Evolutionary conservation across 331 rosid genomes (phyloP).

Genomic region (Prunus yedoensis): DNA sequence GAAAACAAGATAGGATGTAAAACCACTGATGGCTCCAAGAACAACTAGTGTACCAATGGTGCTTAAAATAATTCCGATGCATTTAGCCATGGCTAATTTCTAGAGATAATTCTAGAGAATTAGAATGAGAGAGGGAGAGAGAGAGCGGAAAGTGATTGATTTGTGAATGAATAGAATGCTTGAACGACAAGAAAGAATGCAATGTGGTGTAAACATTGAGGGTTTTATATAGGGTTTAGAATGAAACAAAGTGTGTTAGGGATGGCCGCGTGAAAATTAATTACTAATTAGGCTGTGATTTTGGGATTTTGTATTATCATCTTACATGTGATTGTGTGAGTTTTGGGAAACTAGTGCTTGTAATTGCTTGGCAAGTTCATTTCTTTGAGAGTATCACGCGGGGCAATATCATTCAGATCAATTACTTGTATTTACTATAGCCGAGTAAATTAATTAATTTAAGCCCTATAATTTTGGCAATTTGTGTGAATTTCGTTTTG

Average conservation of each 20-base stretch:
- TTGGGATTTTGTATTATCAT: not conserved
- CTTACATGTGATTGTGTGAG: not conserved
- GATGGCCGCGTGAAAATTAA: not conserved
- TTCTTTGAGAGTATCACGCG: too few species aligned
- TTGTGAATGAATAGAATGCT: not conserved
- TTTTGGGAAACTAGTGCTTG: not conserved
- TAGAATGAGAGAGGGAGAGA: not conserved
- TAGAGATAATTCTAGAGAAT: not conserved
- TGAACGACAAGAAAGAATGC: not conserved
- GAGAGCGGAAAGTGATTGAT: not conserved
- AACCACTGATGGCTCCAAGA: not conserved
- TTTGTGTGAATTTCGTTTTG: not conserved
- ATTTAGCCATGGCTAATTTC: not conserved
- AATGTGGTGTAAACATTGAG: not conserved
- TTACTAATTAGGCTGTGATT: not conserved
- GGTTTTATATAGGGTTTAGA: not conserved
- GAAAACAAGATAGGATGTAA: not conserved
- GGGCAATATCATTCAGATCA: too few species aligned
- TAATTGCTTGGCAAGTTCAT: too few species aligned
- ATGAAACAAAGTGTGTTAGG: not conserved
- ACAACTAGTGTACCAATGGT: not conserved
- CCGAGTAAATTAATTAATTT: not conserved
- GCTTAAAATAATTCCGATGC: not conserved
- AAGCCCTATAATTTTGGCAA: not conserved
- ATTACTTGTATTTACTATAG: not conserved